A percentile compares a stretch with the other conserved stretches of the same genome.
Evolutionary conservation across 495 filamentous ascomycete genomes (phyloP).

Genomic region (Neurospora cerealis): DNA sequence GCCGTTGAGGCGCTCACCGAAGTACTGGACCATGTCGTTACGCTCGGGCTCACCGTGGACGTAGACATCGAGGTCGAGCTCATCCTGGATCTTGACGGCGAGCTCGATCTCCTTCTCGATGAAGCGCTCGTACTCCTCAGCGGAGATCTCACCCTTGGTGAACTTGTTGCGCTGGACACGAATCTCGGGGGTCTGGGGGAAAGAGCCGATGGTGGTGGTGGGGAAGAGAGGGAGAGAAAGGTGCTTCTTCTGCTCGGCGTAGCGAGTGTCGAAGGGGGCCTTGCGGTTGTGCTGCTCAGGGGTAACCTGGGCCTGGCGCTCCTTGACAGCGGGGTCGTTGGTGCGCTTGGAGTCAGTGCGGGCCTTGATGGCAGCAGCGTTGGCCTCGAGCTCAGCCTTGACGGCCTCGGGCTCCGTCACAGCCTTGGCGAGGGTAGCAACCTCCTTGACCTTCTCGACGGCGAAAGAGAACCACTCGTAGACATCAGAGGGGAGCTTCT

Average conservation of each 20-base stretch:
- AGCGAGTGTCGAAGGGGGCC: constrained; percentile 73
- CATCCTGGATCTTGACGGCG: constrained; percentile 91
- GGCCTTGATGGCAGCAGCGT: constrained; percentile 79
- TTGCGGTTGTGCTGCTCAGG: constrained; percentile 81
- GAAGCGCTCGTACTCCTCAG: constrained; percentile 90
- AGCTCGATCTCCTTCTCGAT: constrained; percentile 95
- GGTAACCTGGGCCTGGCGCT: constrained; percentile 80
- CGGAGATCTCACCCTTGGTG: constrained; percentile 92
- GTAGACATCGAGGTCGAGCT: constrained; percentile 85
- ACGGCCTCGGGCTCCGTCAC: constrained; percentile 83
- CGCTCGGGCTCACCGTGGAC: constrained; percentile 99
- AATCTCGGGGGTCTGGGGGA: constrained; percentile 98
- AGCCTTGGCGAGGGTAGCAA: constrained; percentile 91
- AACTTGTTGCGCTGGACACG: constrained; percentile 92
- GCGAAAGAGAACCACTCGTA: constrained; percentile 98
- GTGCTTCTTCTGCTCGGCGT: constrained; percentile 72
- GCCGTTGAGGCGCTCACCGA: constrained; percentile 90
- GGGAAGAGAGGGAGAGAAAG: constrained; percentile 94
- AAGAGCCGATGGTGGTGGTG: constrained; percentile 97
- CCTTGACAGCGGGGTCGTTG: constrained; percentile 94
- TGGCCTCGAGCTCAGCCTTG: constrained; percentile 78
- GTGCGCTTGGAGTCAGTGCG: constrained; percentile 86
- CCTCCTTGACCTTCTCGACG: constrained; percentile 83
- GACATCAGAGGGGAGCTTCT: constrained; percentile 87
- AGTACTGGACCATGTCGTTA: constrained; percentile 99